Percentiles rank a stretch among this genome's conserved stretches.
These are phyloP conservation scores for Heliosperma pusillum DNA, from an alignment of 148 eudicot genomes.

Conservation along the genomic window DNA sequence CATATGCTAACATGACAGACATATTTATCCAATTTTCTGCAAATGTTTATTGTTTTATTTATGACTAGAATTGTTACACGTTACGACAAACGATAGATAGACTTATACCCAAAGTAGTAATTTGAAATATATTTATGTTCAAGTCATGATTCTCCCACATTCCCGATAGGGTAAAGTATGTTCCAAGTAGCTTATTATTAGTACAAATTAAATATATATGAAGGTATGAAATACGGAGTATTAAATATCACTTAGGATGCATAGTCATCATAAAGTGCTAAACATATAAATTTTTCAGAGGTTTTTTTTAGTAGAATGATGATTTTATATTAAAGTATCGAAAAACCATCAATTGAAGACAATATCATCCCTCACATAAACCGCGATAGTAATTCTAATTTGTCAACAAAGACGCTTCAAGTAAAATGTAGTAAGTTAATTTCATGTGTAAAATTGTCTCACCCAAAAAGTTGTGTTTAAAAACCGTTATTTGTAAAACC, in stretches of 20 bases:
- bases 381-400: no score
- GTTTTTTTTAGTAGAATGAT: no score
- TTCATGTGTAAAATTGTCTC: no score
- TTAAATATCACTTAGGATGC: background rate
- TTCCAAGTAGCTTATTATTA: constrained; percentile 10
- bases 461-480: no score
- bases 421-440: no score
- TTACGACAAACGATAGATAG: background rate
- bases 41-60: constrained; percentile 12
- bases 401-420: no score
- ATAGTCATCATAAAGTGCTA: background rate
- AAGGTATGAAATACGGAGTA: background rate
- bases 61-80: constrained; percentile 15
- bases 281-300: no score
- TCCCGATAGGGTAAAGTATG: constrained; percentile 10
- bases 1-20: constrained; percentile 15
- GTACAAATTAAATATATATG: no score
- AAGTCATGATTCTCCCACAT: constrained; percentile 7
- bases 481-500: no score
- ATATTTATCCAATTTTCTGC: background rate
- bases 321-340: no score
- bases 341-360: no score
- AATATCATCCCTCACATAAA: no score
- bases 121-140: background rate
- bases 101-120: constrained; percentile 19